Base-by-base conservation (phyloP, 2,329 filamentous ascomycete species). In the Chrysoporthe deuterocubensis region DNA sequence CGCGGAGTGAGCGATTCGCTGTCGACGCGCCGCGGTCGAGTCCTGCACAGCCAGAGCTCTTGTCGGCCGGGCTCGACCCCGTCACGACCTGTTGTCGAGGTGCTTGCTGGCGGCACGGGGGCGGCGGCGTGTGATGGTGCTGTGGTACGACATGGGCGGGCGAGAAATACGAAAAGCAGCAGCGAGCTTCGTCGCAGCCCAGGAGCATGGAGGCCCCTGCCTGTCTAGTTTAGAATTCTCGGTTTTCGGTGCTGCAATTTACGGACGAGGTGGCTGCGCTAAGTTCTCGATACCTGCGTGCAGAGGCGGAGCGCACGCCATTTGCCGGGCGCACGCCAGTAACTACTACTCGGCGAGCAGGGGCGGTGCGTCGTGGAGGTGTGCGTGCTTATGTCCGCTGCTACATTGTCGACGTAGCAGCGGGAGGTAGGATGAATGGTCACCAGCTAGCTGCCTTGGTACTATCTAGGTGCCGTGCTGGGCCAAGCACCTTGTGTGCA, bases 191-290 rank as follows among this genome's bases (percentile, higher is more conserved):
- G 66, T 52, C 61, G 59, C 59, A 62, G 62, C 44, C 21, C 21
- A 14, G 8, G 52, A 52, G 66, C 62, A 67, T 65, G 67, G 67
- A 44, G 40, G 3, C 57, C 65, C 67, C 56, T 69, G 67, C 48
- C 43, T 42, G 57, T 26, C 37, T 61, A 43, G 46, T 59, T 58
- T 56, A 48, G 62, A 61, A 26, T 61, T 37, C 67, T 66, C 67
- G 67, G 67, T 52, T 37, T n/a, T 62, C 18, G 58, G 64, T 58
- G 57, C 44, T 54, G 65, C 64, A 62, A 62, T 66, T 66, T 37
- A 26, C 26, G 26, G 14, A 59, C 16, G 44, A 40, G 34, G 48
- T 58, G 52, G 43, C 34, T 48, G 13, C 32, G 32, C 26, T 42
- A 69, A 60, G 67, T 67, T 46, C 44, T 43, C 40, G 65, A 37